Evolutionary conservation across 148 eudicot genomes (phyloP).

Genomic region (Simmondsia chinensis): DNA sequence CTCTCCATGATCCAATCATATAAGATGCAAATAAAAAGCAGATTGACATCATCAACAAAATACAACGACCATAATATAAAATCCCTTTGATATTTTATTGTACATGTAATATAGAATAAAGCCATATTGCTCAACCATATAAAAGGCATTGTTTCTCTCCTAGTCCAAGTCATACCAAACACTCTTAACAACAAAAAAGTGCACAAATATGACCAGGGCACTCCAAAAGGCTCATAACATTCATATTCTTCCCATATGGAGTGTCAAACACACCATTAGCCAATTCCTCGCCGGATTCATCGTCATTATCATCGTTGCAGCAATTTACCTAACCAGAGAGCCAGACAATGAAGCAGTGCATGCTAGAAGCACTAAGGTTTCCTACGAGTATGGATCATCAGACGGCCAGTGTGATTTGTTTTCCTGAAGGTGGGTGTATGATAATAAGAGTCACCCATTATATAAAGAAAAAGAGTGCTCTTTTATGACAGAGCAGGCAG

Average conservation of each 20-base stretch:
- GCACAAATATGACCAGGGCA: constrained; percentile 20
- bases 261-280: constrained; percentile 37
- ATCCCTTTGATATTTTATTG: no score
- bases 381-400: neutral
- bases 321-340: constrained; percentile 28
- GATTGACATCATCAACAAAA: no score
- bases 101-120: no score
- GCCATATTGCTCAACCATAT: no score
- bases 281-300: constrained; percentile 31
- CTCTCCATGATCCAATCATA: no score
- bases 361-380: neutral
- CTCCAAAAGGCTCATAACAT: constrained; percentile 11
- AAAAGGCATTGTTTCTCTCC: no score
- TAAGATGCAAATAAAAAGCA: no score
- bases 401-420: constrained; percentile 41
- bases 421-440: constrained; percentile 80
- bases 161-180: no score
- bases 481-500: constrained; percentile 66
- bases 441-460: constrained; percentile 53
- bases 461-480: constrained; percentile 56
- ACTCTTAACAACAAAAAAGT: no score
- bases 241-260: constrained; percentile 12
- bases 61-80: no score
- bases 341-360: neutral
- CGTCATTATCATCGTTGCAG: constrained; percentile 20